Percentiles rank a stretch among this genome's conserved stretches.
Evolutionary conservation across 305 asterid genomes (phyloP).

Genomic region (Withania somnifera): DNA sequence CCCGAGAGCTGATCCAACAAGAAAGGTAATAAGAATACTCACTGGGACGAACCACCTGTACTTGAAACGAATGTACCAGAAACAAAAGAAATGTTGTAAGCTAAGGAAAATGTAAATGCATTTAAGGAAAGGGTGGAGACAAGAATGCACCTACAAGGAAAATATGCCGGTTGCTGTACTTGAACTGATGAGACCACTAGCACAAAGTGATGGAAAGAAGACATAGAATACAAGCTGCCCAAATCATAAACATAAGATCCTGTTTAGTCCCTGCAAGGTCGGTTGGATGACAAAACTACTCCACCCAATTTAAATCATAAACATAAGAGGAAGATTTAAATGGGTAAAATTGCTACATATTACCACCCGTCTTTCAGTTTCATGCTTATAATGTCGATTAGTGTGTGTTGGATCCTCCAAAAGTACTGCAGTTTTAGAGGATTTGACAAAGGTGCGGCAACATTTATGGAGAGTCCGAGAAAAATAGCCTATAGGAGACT

Average conservation of each 20-base stretch:
- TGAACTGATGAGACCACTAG: slow-evolving; percentile 26
- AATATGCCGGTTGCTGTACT: slow-evolving; percentile 18
- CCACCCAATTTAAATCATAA: no score
- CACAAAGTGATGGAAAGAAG: slow-evolving; percentile 31
- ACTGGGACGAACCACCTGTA: slow-evolving; percentile 35
- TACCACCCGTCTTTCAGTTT: neutral
- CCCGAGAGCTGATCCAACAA: slow-evolving; percentile 30
- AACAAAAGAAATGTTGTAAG: neutral
- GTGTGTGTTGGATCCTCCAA: neutral
- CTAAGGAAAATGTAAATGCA: neutral
- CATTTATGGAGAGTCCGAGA: neutral
- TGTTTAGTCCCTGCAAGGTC: slow-evolving; percentile 4
- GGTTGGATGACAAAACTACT: neutral
- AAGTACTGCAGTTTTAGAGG: neutral
- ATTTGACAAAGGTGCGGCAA: neutral
- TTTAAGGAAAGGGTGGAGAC: neutral
- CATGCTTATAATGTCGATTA: neutral
- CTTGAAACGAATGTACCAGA: neutral
- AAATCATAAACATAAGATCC: neutral
- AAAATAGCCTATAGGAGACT: neutral
- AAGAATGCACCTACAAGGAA: slow-evolving; percentile 23
- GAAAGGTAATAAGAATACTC: slow-evolving; percentile 23
- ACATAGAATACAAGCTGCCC: slow-evolving; percentile 30
- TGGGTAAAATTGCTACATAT: neutral
- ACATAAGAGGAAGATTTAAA: neutral